A percentile compares a stretch with the other conserved stretches of the same genome.
phyloP scores from a whole-genome alignment of 2,329 filamentous ascomycete genomes.

The Coniochaeta ligniaria region DNA sequence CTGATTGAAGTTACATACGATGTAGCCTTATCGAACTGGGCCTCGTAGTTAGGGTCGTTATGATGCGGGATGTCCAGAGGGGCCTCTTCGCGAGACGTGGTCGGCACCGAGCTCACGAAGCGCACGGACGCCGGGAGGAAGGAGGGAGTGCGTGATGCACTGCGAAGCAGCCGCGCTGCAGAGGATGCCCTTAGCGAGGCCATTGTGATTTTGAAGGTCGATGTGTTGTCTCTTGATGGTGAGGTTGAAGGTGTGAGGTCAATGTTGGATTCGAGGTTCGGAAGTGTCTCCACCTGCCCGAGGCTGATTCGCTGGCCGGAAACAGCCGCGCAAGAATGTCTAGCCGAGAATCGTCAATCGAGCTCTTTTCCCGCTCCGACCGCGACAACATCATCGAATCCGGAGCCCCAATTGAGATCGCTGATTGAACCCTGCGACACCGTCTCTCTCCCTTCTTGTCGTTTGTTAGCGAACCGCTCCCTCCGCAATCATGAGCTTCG shows the following conservation, averaged over 20 bases:
- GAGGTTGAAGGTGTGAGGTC: constrained; percentile 3
- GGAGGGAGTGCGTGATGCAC: constrained; percentile 29
- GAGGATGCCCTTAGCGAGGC: constrained; percentile 55
- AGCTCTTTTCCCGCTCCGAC: constrained; percentile 15
- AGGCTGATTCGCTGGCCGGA: constrained; percentile 18
- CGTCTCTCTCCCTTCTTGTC: constrained; percentile 14
- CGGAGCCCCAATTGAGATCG: constrained; percentile 12
- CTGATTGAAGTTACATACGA: constrained; percentile 55
- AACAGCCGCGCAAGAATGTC: constrained; percentile 26
- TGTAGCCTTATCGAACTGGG: constrained; percentile 77
- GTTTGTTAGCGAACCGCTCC: constrained; percentile 11
- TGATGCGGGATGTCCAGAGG: constrained; percentile 31
- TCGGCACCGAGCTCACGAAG: constrained; percentile 44
- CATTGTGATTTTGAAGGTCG: constrained; percentile 35
- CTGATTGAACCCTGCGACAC: constrained; percentile 11
- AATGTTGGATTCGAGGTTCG: constrained; percentile 6
- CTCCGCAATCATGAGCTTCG: constrained; percentile 77
- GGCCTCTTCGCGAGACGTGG: constrained; percentile 27
- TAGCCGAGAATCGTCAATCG: constrained; percentile 15
- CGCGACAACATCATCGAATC: constrained; percentile 8
- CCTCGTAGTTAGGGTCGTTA: constrained; percentile 76
- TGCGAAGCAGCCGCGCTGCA: constrained; percentile 44
- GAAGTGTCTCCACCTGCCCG: constrained; percentile 3
- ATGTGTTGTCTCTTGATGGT: background rate
- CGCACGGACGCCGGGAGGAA: constrained; percentile 40